Evolutionary conservation across 768 basidiomycete genomes (phyloP).

Genomic region (Mycena maculata): DNA sequence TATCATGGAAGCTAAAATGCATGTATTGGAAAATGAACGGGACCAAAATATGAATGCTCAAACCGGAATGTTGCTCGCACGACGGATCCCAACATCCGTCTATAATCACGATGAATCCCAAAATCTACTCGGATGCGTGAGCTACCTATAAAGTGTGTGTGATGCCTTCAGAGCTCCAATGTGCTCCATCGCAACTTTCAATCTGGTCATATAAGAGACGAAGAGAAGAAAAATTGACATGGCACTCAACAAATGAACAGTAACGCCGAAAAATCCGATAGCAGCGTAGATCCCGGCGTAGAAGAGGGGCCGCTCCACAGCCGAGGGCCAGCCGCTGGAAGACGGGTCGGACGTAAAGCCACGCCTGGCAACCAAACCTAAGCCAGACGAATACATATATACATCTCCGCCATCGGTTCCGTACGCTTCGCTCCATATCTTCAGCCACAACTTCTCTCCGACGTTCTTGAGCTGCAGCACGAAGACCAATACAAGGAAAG

Average conservation of each 20-base stretch:
- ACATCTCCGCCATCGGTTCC: not conserved
- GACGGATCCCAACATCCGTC: constrained; percentile 70
- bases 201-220: no score
- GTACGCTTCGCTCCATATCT: constrained; percentile 38
- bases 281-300: constrained; percentile 75
- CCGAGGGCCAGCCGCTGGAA: constrained; percentile 56
- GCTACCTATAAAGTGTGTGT: not conserved
- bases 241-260: constrained; percentile 34
- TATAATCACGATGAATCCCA: not conserved
- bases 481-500: constrained; percentile 61
- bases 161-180: constrained; percentile 17
- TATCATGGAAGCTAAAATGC: constrained; percentile 49
- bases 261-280: constrained; percentile 53
- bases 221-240: no score
- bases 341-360: not conserved
- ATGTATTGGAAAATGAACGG: not conserved
- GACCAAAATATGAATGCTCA: constrained; percentile 53
- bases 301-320: constrained; percentile 72
- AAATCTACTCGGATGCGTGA: not conserved
- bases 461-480: constrained; percentile 60
- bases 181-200: constrained; percentile 29
- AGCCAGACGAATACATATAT: not conserved
- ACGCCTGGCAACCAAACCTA: not conserved
- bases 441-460: constrained; percentile 80
- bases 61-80: constrained; percentile 89